Conservation (phyloP, 202 grass and related monocot genomes). For the Musa balbisiana region DNA sequence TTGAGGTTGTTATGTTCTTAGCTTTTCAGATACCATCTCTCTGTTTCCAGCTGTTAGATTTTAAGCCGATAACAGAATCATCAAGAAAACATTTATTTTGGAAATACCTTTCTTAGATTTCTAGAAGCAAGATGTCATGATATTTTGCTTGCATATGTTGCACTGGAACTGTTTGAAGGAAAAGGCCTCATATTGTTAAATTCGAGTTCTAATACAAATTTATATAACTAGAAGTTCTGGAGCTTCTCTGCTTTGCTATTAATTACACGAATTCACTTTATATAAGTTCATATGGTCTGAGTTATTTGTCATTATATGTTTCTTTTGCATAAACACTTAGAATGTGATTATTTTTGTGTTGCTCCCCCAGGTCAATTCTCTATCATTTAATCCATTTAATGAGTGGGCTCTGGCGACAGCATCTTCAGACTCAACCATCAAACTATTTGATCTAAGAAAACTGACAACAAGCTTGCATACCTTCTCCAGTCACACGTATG, state of each 20-base stretch:
- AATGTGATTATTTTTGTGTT: neutral
- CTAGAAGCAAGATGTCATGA: too few species aligned
- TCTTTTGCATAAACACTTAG: neutral
- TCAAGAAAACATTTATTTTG: too few species aligned
- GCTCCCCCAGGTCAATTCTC: conserved; percentile 63
- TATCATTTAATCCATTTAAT: conserved; percentile 93
- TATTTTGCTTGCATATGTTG: neutral
- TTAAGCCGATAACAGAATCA: too few species aligned
- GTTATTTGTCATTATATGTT: neutral
- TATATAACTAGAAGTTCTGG: too few species aligned
- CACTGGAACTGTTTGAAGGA: too few species aligned
- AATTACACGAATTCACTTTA: too few species aligned
- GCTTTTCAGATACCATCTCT: neutral
- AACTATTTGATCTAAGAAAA: conserved; percentile 81
- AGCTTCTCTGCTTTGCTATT: neutral
- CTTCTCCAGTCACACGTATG: conserved; percentile 72
- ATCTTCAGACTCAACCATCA: conserved; percentile 72
- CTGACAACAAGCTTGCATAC: conserved; percentile 67
- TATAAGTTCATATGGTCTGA: too few species aligned
- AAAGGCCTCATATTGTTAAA: too few species aligned
- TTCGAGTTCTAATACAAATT: too few species aligned
- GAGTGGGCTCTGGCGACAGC: conserved; percentile 93
- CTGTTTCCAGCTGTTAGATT: too few species aligned
- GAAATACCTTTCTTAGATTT: too few species aligned
- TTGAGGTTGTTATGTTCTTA: neutral